Base-by-base conservation (phyloP, 306 rosid species). In the Bauhinia variegata region DNA sequence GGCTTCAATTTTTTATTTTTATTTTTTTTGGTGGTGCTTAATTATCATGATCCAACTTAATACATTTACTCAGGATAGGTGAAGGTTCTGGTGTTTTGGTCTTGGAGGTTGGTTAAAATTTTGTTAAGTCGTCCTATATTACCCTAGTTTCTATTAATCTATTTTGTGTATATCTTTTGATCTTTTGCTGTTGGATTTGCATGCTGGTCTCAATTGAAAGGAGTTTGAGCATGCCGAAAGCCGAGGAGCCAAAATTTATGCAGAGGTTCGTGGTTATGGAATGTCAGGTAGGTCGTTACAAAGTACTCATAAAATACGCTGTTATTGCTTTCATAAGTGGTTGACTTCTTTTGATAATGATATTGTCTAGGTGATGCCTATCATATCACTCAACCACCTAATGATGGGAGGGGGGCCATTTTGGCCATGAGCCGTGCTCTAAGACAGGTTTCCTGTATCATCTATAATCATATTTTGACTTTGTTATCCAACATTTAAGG, bases 181-280 rank as follows among this genome's bases (percentile, higher is more conserved):
- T 28, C 13, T 50, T 50, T 73, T 57, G 8, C 8, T 73, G 60
- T 65, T 47, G 10, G 16, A 16, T 81, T 39, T 65, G 42, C 70
- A 11, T 62, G 33, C 15, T 80, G 38, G 47, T 10, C 52, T 48
- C 43, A 52, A 52, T 69, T 60, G 70, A 84, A 66, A 92, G 98
- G 98, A 93, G 78, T 85, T 88, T 63, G 89, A 86, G 78, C 98
- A 93, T 76, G 98, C 98, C 34, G 79, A 73, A 76, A 82, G 63
- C 33, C 84, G 96, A 74, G 89, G 88, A 70, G 93, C 98, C 80
- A 93, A 91, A 75, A 70, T 88, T 52, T 93, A 93, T 76, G 96
- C 89, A 18, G 96, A 93, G 80, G 71, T 93, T 75, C 91, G 96
- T 65, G 98, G 96, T 70, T 93, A 86, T 78, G 98, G 98, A 77